phyloP scores from a whole-genome alignment of 1,139 yeast genomes.

The Yamadazyma jaroonii region DNA sequence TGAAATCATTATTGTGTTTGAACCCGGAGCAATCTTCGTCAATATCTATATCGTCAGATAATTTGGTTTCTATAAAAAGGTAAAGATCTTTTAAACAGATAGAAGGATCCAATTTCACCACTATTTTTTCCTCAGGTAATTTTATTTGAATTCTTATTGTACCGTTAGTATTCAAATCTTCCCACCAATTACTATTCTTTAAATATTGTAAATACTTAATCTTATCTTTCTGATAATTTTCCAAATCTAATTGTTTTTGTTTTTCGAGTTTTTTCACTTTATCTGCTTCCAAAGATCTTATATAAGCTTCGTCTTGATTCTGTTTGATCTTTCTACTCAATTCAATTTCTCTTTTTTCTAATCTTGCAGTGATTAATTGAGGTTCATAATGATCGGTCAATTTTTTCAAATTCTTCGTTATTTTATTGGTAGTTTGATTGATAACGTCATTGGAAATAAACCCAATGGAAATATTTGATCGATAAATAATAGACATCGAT shows the following conservation, averaged over 20 bases:
- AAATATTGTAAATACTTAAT: conserved; percentile 13
- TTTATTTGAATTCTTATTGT: conserved; percentile 34
- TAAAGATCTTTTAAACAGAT: conserved; percentile 62
- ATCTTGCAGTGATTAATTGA: conserved; percentile 48
- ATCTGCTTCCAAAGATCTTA: conserved; percentile 48
- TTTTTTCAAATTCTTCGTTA: conserved; percentile 33
- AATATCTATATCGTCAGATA: conserved; percentile 13
- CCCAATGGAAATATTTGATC: conserved; percentile 29
- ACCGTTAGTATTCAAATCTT: conserved; percentile 10
- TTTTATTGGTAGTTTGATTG: conserved; percentile 22
- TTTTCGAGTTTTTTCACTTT: conserved; percentile 32
- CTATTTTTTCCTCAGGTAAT: conserved; percentile 40
- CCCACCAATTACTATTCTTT: conserved; percentile 16
- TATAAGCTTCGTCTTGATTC: conserved; percentile 58
- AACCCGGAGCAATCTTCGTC: conserved; percentile 13
- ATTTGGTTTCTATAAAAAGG: conserved; percentile 53
- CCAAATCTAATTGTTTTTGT: conserved; percentile 17
- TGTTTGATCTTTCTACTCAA: conserved; percentile 48
- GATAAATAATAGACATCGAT: conserved; percentile 52
- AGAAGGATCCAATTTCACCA: conserved; percentile 34
- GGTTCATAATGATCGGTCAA: conserved; percentile 46
- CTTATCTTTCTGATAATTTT: conserved; percentile 12
- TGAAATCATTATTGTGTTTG: conserved; percentile 17
- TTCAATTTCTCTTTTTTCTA: conserved; percentile 54
- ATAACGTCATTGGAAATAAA: conserved; percentile 20